Percentiles rank a stretch among this genome's conserved stretches.
These are phyloP conservation scores for Camellia oleifera DNA, from an alignment of 179 eudicot species.

Conservation along the genomic window DNA sequence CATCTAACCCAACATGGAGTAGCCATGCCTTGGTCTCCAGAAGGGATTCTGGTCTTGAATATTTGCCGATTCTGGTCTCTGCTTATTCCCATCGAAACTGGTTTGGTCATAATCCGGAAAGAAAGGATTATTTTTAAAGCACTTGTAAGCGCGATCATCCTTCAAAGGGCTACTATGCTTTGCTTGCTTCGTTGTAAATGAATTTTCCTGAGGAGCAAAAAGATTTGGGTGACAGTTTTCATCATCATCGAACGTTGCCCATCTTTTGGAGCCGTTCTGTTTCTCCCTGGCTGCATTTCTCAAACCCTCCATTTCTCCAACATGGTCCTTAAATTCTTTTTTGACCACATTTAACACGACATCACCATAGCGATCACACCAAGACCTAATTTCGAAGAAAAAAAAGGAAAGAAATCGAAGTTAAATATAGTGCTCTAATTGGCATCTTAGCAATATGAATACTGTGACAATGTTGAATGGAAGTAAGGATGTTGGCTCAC, in stretches of 20 bases:
- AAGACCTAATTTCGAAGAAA: slow-evolving; percentile 39
- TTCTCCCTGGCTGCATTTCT: slow-evolving; percentile 39
- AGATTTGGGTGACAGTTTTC: slow-evolving; percentile 76
- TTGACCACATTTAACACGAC: slow-evolving; percentile 69
- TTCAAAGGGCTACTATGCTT: slow-evolving; percentile 3
- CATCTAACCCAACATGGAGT: slow-evolving; percentile 13
- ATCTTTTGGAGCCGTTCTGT: slow-evolving; percentile 40
- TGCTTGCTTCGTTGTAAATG: slow-evolving; percentile 17
- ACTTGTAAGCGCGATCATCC: slow-evolving; percentile 22
- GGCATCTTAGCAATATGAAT: background rate
- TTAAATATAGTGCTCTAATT: background rate
- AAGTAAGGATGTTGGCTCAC: slow-evolving; percentile 33
- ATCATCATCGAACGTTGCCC: slow-evolving; percentile 78
- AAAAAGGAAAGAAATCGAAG: background rate
- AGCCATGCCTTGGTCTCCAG: slow-evolving; percentile 22
- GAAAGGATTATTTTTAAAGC: slow-evolving; percentile 39
- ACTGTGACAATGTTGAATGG: background rate
- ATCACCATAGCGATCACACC: slow-evolving; percentile 80
- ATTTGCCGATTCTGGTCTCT: slow-evolving; percentile 7
- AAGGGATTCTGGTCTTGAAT: slow-evolving; percentile 28
- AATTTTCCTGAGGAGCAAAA: slow-evolving; percentile 27
- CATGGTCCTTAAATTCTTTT: slow-evolving; percentile 73
- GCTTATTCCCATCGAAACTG: slow-evolving; percentile 1
- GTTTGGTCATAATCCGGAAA: slow-evolving; percentile 26
- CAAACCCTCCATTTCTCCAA: slow-evolving; percentile 46